Evolutionary conservation across 2,329 filamentous ascomycete genomes (phyloP).

Genomic region (Penicillium sp.): DNA sequence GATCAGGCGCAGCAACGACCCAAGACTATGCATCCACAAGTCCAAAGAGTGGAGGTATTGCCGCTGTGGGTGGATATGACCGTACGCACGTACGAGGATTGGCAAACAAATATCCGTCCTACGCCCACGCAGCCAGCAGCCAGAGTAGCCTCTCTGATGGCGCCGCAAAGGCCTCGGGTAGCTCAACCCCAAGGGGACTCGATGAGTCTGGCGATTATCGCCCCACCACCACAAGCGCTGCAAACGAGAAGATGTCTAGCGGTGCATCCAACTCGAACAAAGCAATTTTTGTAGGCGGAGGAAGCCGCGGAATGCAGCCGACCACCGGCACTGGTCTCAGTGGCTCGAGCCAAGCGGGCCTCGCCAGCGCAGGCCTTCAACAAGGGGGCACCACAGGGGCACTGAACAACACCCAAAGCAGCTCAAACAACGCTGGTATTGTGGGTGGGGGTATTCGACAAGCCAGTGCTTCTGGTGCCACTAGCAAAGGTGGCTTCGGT

Average conservation of each 20-base stretch:
- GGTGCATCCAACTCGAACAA: neutral
- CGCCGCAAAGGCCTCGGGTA: neutral
- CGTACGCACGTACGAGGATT: neutral
- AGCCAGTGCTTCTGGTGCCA: neutral
- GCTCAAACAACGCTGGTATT: neutral
- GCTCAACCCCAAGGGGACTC: neutral
- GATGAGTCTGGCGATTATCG: conserved; percentile 1
- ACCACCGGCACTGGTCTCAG: neutral
- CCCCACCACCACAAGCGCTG: conserved; percentile 3
- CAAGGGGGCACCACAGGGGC: neutral
- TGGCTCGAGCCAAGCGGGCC: neutral
- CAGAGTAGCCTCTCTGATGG: neutral
- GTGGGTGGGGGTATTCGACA: conserved; percentile 4
- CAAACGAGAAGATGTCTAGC: neutral
- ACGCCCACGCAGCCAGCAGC: neutral
- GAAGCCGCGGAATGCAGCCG: neutral
- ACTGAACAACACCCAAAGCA: neutral
- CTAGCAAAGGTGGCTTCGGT: neutral
- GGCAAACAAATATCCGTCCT: neutral
- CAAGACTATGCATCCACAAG: neutral
- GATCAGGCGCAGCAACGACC: neutral
- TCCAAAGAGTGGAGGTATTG: neutral
- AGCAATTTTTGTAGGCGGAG: neutral
- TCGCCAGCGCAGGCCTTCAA: neutral
- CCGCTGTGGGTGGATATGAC: neutral